Conservation (phyloP, 1,284 basidiomycete genomes). For the Amylostereum chailletii region DNA sequence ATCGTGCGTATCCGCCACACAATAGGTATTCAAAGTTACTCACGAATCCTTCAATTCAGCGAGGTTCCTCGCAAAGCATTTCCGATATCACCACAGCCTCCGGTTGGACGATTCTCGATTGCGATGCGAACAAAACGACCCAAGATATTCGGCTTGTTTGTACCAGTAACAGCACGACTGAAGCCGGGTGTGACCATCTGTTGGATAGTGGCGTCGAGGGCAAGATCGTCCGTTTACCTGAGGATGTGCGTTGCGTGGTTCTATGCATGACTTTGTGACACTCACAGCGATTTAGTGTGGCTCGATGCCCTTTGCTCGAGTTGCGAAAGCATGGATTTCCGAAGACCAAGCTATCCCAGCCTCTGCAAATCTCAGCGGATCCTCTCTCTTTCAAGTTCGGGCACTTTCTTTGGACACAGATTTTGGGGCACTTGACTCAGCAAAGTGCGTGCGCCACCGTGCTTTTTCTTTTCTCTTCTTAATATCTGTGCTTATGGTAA, state of each 20-base stretch:
- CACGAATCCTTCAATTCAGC: slow-evolving; percentile 20
- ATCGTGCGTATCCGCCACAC: slow-evolving; percentile 23
- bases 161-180: slow-evolving; percentile 16
- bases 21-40: not conserved
- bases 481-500: slow-evolving; percentile 23
- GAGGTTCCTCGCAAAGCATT: slow-evolving; percentile 33
- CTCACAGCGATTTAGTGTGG: slow-evolving; percentile 30
- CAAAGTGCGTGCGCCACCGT: slow-evolving; percentile 14
- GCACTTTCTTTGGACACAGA: slow-evolving; percentile 34
- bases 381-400: slow-evolving; percentile 26
- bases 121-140: slow-evolving; percentile 26
- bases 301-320: slow-evolving; percentile 37
- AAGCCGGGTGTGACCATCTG: slow-evolving; percentile 33
- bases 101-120: slow-evolving; percentile 43
- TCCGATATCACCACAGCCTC: slow-evolving; percentile 45
- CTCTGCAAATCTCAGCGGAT: slow-evolving; percentile 18
- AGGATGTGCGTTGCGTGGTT: slow-evolving; percentile 27
- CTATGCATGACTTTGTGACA: not conserved
- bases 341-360: slow-evolving; percentile 33
- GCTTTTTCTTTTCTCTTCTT: not conserved
- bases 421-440: slow-evolving; percentile 27
- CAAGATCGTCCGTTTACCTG: slow-evolving; percentile 43
- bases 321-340: slow-evolving; percentile 33
- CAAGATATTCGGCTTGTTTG: slow-evolving; percentile 45
- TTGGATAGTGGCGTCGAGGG: slow-evolving; percentile 34